These are phyloP conservation scores for Pulveroboletus sp. DNA, from an alignment of 768 basidiomycete genomes.

Conservation along the genomic window DNA sequence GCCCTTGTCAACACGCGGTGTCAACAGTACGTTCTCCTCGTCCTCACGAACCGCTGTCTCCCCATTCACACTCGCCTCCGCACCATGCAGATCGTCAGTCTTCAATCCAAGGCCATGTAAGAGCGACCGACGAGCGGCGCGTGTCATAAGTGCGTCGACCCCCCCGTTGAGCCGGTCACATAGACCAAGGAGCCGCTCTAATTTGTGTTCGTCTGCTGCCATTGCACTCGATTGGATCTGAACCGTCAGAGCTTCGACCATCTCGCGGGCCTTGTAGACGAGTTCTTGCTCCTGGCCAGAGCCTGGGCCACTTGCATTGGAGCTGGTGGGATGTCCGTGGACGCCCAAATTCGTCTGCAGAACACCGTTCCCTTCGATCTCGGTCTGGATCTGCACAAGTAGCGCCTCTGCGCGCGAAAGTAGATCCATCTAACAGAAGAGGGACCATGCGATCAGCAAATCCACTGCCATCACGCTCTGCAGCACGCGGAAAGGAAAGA, in stretches of 20 bases:
- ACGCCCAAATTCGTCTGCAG: neutral
- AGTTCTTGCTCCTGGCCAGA: constrained; percentile 31
- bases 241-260: constrained; percentile 47
- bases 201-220: constrained; percentile 46
- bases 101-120: constrained; percentile 44
- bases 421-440: constrained; percentile 3
- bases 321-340: neutral
- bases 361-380: neutral
- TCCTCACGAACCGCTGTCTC: constrained; percentile 11
- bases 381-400: constrained; percentile 35
- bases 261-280: constrained; percentile 45
- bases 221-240: constrained; percentile 46
- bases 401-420: constrained; percentile 38
- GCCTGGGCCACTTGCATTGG: neutral
- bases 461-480: neutral
- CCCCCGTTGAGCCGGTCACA: constrained; percentile 66
- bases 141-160: constrained; percentile 45
- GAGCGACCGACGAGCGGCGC: constrained; percentile 36
- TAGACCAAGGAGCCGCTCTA: constrained; percentile 64
- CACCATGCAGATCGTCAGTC: constrained; percentile 29
- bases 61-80: constrained; percentile 6
- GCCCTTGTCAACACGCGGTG: constrained; percentile 72
- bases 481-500: constrained; percentile 6
- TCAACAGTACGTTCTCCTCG: constrained; percentile 39
- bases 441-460: neutral